These are phyloP conservation scores for Saraca asoca DNA, from an alignment of 331 rosid species.

Conservation along the genomic window DNA sequence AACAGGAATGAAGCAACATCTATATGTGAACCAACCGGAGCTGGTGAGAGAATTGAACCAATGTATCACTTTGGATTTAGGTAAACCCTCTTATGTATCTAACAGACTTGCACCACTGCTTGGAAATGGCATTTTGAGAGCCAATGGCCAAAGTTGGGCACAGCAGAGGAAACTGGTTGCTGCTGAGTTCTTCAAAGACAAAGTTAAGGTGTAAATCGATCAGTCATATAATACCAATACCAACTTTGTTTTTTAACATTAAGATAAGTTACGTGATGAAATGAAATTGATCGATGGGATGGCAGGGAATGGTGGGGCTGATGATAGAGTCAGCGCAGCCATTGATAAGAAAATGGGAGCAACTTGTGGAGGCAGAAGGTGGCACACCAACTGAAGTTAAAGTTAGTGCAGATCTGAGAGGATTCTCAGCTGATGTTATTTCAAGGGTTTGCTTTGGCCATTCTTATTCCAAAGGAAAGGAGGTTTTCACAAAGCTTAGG, in stretches of 20 bases:
- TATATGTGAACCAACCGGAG: constrained; percentile 80
- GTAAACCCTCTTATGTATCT: constrained; percentile 76
- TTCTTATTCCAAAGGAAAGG: constrained; percentile 67
- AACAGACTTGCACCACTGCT: constrained; percentile 78
- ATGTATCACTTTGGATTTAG: constrained; percentile 57
- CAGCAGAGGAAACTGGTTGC: constrained; percentile 89
- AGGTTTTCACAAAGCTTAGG: constrained; percentile 80
- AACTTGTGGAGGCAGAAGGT: constrained; percentile 40
- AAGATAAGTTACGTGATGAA: no score
- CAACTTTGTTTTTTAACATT: no score
- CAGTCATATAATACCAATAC: no score
- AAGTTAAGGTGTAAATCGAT: constrained; percentile 61
- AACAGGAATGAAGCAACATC: constrained; percentile 74
- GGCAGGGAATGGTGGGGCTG: constrained; percentile 79
- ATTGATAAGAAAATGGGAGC: constrained; percentile 65
- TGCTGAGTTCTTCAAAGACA: constrained; percentile 86
- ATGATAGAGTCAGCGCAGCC: constrained; percentile 68
- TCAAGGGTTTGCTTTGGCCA: constrained; percentile 92
- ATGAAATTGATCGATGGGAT: neutral
- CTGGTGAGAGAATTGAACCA: constrained; percentile 75
- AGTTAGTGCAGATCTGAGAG: constrained; percentile 68
- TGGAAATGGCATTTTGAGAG: constrained; percentile 80
- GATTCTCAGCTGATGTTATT: constrained; percentile 81
- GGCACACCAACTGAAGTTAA: constrained; percentile 50
- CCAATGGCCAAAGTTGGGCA: constrained; percentile 76